Evolutionary conservation across 2,329 filamentous ascomycete species (phyloP), one percentile per base, ranked within the genome.

Genomic region (Mycosphaerella sp.): DNA sequence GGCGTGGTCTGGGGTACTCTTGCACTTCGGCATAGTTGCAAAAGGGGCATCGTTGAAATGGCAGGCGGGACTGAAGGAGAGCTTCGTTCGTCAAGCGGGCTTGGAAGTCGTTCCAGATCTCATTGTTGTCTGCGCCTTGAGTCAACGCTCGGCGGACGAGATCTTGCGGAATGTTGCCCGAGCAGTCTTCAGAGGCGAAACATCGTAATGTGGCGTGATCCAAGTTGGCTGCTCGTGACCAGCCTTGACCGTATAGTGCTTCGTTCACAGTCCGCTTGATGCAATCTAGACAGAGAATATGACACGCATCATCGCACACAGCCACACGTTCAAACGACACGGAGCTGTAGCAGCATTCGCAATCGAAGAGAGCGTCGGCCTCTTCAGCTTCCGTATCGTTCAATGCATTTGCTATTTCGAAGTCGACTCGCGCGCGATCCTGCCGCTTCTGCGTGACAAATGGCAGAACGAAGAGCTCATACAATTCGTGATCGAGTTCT

Each of bases 1-100:
- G 44, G 30, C 47, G 44, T 10, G 59, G 44, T 17, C 47, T 21
- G 1, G 64, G 59, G 14, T 70, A 61, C 37, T 75, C 71, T 68
- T 96, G 89, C 21, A 89, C 77, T 73, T 97, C 93, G 28, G 89
- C 89, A 65, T 97, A 98, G 59, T 78, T 78, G 74, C 91, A 98
- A 66, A 94, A 96, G 0, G 90, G 89, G 63, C 93, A 97, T 35
- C 84, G 83, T 42, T 93, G 77, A 1, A 97, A 78, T 2, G 86
- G 84, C 6, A 95, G 71, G 17, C 81, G 79, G 18, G 85, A 87
- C 50, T 85, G 83, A 21, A 86, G 70, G 1, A 98, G 77, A 16
- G 77, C 81, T 60, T 95, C 87, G 52, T 86, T 84, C 2, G 86
- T 84, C 18, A 94, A 76, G 27, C 89, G 83, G 59, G 87, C 83